phyloP scores from a whole-genome alignment of 805 yeast genomes.

The Kodamaea jinghongensis region DNA sequence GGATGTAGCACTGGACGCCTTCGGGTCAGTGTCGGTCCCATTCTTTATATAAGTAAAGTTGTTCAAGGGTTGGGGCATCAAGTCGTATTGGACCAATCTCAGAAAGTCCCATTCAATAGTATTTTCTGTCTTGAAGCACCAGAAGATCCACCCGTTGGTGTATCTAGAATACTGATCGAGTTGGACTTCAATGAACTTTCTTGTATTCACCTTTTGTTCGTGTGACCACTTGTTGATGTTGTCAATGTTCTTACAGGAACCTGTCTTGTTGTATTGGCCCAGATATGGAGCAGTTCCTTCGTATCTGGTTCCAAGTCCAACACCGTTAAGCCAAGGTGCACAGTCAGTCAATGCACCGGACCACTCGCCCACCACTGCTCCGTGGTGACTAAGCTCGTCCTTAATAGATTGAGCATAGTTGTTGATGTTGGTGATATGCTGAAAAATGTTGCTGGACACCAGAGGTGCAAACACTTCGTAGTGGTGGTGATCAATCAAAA shows the following conservation, averaged over 20 bases:
- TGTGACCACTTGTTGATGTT: constrained; percentile 41
- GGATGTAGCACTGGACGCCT: neutral
- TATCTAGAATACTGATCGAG: constrained; percentile 46
- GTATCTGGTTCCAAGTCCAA: constrained; percentile 63
- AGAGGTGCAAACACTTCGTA: constrained; percentile 35
- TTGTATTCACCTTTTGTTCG: constrained; percentile 40
- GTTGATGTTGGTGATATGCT: constrained; percentile 29
- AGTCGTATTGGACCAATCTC: constrained; percentile 44
- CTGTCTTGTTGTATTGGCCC: constrained; percentile 26
- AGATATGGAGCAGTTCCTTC: constrained; percentile 43
- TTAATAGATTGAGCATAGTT: constrained; percentile 31
- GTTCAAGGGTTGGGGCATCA: constrained; percentile 63
- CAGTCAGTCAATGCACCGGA: constrained; percentile 62
- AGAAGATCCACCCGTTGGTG: constrained; percentile 62
- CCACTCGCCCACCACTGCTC: constrained; percentile 44
- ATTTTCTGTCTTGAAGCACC: constrained; percentile 68
- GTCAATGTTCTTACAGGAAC: constrained; percentile 43
- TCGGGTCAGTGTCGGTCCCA: constrained; percentile 31
- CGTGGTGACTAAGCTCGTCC: constrained; percentile 37
- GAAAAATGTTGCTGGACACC: constrained; percentile 28
- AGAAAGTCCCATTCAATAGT: constrained; percentile 68
- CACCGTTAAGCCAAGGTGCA: constrained; percentile 67
- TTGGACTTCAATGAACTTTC: constrained; percentile 61
- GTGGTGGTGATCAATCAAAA: constrained; percentile 40
- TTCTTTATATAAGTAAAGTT: constrained; percentile 29